These are phyloP conservation scores for Apophysomyces elegans DNA, from an alignment of 371 early-diverging fungal genomes.

Conservation along the genomic window DNA sequence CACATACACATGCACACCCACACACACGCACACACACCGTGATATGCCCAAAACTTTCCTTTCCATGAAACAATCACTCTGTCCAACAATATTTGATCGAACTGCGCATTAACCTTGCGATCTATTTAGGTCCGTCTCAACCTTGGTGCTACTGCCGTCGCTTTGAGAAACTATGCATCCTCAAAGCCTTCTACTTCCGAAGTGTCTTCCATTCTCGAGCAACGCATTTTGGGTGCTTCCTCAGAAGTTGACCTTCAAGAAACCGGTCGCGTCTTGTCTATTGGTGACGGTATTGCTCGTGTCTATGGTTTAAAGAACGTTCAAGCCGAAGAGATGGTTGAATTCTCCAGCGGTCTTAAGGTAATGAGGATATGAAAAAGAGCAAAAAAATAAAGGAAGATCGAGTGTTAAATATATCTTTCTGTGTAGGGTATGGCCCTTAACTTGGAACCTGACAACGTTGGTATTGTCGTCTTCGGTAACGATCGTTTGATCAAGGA, in stretches of 20 bases:
- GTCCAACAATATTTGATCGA: neutral
- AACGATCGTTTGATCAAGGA: too few species aligned
- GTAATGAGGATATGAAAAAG: too few species aligned
- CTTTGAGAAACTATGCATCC: constrained; percentile 54
- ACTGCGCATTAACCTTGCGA: constrained; percentile 13
- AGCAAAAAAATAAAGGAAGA: too few species aligned
- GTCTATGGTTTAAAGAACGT: too few species aligned
- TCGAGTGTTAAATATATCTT: too few species aligned
- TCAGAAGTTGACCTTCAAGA: constrained; percentile 86
- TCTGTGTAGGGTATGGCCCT: too few species aligned
- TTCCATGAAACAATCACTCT: neutral
- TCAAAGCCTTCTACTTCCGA: constrained; percentile 76
- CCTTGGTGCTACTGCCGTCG: constrained; percentile 37
- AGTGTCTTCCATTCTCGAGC: constrained; percentile 89
- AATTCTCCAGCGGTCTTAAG: too few species aligned
- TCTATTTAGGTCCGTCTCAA: constrained; percentile 43
- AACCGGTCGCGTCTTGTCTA: constrained; percentile 55
- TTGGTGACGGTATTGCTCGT: too few species aligned
- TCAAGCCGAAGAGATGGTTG: too few species aligned
- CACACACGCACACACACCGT: neutral
- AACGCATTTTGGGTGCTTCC: constrained; percentile 86
- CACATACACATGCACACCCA: neutral
- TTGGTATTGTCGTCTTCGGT: too few species aligned
- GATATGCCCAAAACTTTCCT: neutral
- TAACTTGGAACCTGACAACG: too few species aligned